These are phyloP conservation scores for Magnaporthiopsis rhizophila DNA, from an alignment of 2,329 filamentous ascomycete genomes.

Conservation along the genomic window DNA sequence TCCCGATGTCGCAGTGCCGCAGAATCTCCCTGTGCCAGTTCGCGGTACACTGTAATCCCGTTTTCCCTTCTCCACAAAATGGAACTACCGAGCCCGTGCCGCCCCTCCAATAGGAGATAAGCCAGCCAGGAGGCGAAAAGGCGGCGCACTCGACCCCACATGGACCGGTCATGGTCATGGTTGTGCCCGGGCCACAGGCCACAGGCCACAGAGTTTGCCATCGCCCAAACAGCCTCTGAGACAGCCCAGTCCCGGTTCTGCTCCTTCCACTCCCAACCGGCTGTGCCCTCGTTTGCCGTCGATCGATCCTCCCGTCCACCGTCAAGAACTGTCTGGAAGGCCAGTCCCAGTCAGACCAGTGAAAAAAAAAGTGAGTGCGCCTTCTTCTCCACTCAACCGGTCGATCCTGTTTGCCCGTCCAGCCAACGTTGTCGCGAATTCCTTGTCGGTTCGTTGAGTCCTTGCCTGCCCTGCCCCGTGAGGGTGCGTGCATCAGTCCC, in stretches of 20 bases:
- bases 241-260: slow-evolving; percentile 14
- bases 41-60: not conserved
- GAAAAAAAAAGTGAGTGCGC: not conserved
- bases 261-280: slow-evolving; percentile 9
- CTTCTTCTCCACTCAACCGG: not conserved
- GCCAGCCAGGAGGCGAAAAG: slow-evolving; percentile 10
- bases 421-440: not conserved
- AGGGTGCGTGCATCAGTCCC: slow-evolving; percentile 6
- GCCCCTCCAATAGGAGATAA: not conserved
- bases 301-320: slow-evolving; percentile 6
- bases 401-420: not conserved
- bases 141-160: not conserved
- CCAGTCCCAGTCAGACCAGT: no score
- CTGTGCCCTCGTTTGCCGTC: slow-evolving; percentile 3
- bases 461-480: not conserved
- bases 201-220: not conserved
- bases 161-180: no score
- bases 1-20: no score
- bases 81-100: not conserved
- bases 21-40: not conserved
- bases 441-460: not conserved
- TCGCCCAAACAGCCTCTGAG: slow-evolving; percentile 19
- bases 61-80: not conserved
- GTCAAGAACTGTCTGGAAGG: not conserved
- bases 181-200: not conserved